Conservation (phyloP, 2,329 filamentous ascomycete genomes). For the Acephala macrosclerotiorum region DNA sequence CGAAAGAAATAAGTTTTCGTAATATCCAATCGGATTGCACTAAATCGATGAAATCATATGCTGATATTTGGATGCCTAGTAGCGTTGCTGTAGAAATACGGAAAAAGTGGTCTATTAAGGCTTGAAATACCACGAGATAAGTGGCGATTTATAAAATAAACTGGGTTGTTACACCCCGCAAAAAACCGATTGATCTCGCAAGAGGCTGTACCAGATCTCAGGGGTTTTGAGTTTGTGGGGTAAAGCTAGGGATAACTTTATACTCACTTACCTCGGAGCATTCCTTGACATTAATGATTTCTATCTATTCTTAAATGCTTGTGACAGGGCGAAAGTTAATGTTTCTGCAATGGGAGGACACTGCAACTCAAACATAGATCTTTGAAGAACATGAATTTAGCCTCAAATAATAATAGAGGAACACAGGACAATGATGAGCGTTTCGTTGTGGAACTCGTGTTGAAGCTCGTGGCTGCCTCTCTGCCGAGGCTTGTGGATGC, state of each 20-base stretch:
- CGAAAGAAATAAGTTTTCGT: too few relatives aligned
- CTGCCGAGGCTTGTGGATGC: constrained; percentile 3
- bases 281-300: neutral
- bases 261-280: neutral
- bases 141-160: too few relatives aligned
- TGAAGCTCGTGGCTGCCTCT: neutral
- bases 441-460: too few relatives aligned
- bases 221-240: neutral
- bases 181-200: too few relatives aligned
- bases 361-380: neutral
- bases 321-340: neutral
- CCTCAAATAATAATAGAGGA: neutral
- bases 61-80: too few relatives aligned
- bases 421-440: neutral
- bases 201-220: neutral
- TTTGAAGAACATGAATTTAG: neutral
- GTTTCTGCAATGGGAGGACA: neutral
- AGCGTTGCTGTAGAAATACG: too few relatives aligned
- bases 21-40: too few relatives aligned
- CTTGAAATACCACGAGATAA: too few relatives aligned
- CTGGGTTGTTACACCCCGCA: too few relatives aligned
- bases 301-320: neutral
- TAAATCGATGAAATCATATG: too few relatives aligned
- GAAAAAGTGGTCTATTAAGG: too few relatives aligned
- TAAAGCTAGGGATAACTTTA: neutral